Base-by-base conservation (phyloP, 768 basidiomycete genomes). In the Lentinus brumalis region DNA sequence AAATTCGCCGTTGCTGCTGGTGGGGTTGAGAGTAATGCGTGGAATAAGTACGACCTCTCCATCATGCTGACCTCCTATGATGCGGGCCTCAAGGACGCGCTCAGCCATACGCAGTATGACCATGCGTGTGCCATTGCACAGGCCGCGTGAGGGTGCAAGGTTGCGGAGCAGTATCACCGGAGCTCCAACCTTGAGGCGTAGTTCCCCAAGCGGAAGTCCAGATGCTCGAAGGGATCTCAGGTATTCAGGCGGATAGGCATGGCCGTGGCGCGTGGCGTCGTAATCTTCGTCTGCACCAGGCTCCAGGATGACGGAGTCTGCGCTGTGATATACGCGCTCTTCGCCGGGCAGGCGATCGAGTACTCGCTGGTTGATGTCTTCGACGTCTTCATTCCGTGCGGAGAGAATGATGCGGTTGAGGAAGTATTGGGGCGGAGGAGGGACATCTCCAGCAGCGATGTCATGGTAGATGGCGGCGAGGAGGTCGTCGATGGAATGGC, bases 111-210 rank as follows among this genome's bases (percentile, higher is more conserved):
- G 58, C 5, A 38, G 57, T 6, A 82, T 38, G 41, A 74, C 65
- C 56, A 72, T 65, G 2, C 73, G 62, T 26, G 73, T 74, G 2
- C 79, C 80, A 74, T 76, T 76, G 68, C 75, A 76, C 5, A 74
- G 61, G 2, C 76, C 73, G 59, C 67, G 44, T 0, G 54, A 11
- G 7, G 79, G 75, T 50, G 70, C 65, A 16, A 84, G 65, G 63
- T 85, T 83, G 0, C 77, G 53, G 0, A 84, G 66, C 0, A 83
- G 62, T 59, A 83, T 82, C 0, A 83, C 47, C 4, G 78, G 66
- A 52, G 76, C 64, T 4, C 58, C 67, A 4, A 31, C 16, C 49
- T 68, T 68, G 2, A 64, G 32, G 6, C 11, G 52, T 18, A 66
- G 50, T 8, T 62, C 14, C 7, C 44, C 57, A 73, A 31, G 70